Base-by-base conservation (phyloP, 768 basidiomycete species). In the Galerina marginata region DNA sequence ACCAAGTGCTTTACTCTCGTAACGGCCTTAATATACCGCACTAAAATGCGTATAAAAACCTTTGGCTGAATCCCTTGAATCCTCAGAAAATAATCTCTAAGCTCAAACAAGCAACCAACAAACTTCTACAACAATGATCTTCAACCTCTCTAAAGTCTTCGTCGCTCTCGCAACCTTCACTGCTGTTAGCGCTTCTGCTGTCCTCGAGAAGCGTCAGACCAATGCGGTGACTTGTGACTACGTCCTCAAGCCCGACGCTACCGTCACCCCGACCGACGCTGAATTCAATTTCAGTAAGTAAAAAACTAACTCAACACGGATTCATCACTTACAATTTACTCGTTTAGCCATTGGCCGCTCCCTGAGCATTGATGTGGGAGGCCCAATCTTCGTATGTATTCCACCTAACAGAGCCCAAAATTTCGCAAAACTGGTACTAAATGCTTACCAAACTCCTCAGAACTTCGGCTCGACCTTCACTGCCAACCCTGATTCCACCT, bases 241-340 rank as follows among this genome's bases (percentile, higher is more conserved):
- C 23, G 56, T 58, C 33, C 47, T 58, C 36, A 47, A 16, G 48
- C 56, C 56, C 20, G 25, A 12, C 12, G 46, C n/a, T 15, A 9
- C 56, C 10, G 23, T 50, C 39, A 39, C 48, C 23, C 47, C 38
- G 6, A 47, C 36, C 9, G 47, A 37, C 39, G 47, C 37, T 16
- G 56, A 58, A 25, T 58, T 58, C 29, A 39, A 39, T 16, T 49
- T 20, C 26, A 46, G 56, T 58, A 16, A 15, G 56, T 25, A 33
- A 6, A n/a, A 38, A 25, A 33, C 56, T 48, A 29, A 36, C 45
- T 12, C 20, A 20, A 36, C 2, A 3, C n/a, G 14, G 3, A 10
- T 6, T 26, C 23, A 25, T 33, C 29, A 33, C 29, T 20, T 20
- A 20, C 20, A 20, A 20, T 20, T 20, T 20, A 20, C 20, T 20